These are phyloP conservation scores for Xylaria sp. DNA, from an alignment of 2,329 filamentous ascomycete genomes.

Conservation along the genomic window DNA sequence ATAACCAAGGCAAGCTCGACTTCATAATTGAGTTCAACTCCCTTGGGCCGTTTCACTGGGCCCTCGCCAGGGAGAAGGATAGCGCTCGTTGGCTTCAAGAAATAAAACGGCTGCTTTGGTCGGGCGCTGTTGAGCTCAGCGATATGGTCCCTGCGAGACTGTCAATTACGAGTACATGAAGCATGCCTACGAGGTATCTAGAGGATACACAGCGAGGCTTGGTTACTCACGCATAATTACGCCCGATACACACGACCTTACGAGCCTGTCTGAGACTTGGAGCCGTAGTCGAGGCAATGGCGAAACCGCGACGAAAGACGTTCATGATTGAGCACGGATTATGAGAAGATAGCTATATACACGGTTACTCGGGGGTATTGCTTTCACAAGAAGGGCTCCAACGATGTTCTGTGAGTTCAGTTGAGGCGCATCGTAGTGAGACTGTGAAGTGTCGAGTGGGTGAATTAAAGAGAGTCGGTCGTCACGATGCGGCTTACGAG, in stretches of 20 bases:
- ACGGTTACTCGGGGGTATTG: slow-evolving; percentile 1
- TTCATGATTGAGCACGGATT: slow-evolving; percentile 25
- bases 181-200: neutral
- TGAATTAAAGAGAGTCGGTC: neutral
- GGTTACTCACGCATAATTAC: slow-evolving; percentile 83
- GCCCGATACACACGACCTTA: slow-evolving; percentile 88
- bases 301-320: slow-evolving; percentile 34
- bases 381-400: neutral
- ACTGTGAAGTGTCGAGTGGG: neutral
- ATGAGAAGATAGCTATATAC: slow-evolving; percentile 11
- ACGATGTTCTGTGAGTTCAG: slow-evolving; percentile 1
- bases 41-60: slow-evolving; percentile 73
- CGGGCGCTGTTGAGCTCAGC: slow-evolving; percentile 80
- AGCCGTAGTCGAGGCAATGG: slow-evolving; percentile 36
- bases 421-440: neutral
- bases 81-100: slow-evolving; percentile 87
- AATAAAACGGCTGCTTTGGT: slow-evolving; percentile 97
- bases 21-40: slow-evolving; percentile 87
- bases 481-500: slow-evolving; percentile 15
- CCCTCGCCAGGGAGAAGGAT: slow-evolving; percentile 75
- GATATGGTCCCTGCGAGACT: slow-evolving; percentile 70
- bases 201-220: neutral
- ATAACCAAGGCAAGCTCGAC: slow-evolving; percentile 89
- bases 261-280: slow-evolving; percentile 49
- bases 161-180: slow-evolving; percentile 3